Evolutionary conservation across 225 moss, liverwort and hornwort species (phyloP).

Genomic region (Pseudoscleropodium purum): DNA sequence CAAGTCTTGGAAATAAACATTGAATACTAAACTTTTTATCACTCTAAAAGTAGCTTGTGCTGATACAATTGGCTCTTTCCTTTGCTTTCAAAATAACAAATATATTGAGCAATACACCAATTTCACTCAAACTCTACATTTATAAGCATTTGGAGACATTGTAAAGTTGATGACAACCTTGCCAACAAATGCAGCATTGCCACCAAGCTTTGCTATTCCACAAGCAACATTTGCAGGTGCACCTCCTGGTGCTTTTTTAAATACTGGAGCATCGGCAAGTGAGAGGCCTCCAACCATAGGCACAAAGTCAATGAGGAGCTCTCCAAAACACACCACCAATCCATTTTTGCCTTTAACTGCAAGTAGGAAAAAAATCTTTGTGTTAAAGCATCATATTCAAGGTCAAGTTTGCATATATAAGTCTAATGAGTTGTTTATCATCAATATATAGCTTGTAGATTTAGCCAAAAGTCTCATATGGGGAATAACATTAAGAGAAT

Average conservation of each 20-base stretch:
- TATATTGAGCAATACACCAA: neutral
- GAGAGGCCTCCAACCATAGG: constrained; percentile 78
- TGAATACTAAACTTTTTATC: too few species aligned
- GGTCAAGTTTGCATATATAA: too few species aligned
- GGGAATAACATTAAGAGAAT: accelerated
- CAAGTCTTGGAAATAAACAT: neutral
- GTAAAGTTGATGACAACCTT: constrained; percentile 30
- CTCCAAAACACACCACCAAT: constrained; percentile 81
- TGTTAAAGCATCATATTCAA: neutral
- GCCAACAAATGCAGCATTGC: constrained; percentile 78
- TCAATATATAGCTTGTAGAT: neutral
- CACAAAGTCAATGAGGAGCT: constrained; percentile 87
- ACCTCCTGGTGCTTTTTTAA: constrained; percentile 87
- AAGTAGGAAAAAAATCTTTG: neutral
- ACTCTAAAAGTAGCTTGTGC: neutral
- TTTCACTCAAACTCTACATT: neutral
- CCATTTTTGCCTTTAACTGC: constrained; percentile 22
- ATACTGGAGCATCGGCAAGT: constrained; percentile 60
- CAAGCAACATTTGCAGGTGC: constrained; percentile 91
- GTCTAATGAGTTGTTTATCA: too few species aligned
- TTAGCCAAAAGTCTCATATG: too few species aligned
- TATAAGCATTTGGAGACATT: neutral
- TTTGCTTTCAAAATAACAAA: neutral
- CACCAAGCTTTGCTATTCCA: constrained; percentile 74
- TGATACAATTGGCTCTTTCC: too few species aligned